Conservation (phyloP, 345 rosid species). For the Schrenkiella parvula region DNA sequence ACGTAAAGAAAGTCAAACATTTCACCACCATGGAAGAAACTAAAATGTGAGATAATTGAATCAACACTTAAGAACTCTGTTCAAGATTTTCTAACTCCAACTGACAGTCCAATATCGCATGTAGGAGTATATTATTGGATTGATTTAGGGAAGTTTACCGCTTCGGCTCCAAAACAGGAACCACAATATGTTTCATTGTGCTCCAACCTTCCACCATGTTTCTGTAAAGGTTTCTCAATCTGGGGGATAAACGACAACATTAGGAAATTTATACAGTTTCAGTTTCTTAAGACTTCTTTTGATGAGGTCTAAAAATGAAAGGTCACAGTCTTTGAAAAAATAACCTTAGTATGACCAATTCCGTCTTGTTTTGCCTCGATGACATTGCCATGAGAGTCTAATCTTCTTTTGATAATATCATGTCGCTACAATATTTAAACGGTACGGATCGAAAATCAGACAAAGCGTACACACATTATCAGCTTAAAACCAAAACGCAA, state of each 20-base stretch:
- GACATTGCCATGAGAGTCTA: constrained; percentile 71
- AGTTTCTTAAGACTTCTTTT: not conserved
- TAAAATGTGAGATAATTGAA: not conserved
- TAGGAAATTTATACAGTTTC: not conserved
- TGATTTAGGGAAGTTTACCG: constrained; percentile 39
- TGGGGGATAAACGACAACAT: constrained; percentile 17
- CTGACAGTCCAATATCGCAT: not conserved
- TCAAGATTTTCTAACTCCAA: not conserved
- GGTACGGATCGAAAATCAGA: not conserved
- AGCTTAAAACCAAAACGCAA: not conserved
- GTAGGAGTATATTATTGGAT: not conserved
- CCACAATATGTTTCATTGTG: constrained; percentile 96
- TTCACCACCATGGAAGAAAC: not conserved
- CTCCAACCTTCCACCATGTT: constrained; percentile 97
- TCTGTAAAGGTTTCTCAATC: constrained; percentile 95
- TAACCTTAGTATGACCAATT: constrained; percentile 85
- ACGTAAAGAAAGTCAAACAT: not conserved
- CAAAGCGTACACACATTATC: not conserved
- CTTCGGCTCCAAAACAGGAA: constrained; percentile 93
- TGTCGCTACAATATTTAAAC: constrained; percentile 57
- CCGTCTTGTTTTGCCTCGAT: constrained; percentile 82
- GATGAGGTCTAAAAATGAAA: not conserved
- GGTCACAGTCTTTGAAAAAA: constrained; percentile 12
- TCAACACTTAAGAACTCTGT: not conserved
- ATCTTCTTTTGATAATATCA: constrained; percentile 80